These are phyloP conservation scores for Podaxis rugospora DNA, from an alignment of 768 basidiomycete species.

Conservation along the genomic window DNA sequence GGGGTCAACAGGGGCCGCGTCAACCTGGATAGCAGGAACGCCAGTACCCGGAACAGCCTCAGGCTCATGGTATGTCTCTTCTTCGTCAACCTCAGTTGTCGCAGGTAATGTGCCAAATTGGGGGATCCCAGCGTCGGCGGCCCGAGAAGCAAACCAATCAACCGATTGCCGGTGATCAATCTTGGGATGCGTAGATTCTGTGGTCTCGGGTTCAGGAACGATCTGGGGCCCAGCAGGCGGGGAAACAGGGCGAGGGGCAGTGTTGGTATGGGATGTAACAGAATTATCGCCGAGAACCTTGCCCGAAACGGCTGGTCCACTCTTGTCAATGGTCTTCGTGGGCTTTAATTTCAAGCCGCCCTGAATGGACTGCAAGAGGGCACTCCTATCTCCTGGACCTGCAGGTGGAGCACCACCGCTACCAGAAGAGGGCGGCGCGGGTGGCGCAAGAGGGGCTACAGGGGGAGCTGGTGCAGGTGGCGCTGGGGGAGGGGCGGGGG, in stretches of 20 bases:
- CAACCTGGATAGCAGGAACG: slow-evolving; percentile 57
- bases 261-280: slow-evolving; percentile 66
- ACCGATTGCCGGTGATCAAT: slow-evolving; percentile 69
- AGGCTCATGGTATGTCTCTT: slow-evolving; percentile 15
- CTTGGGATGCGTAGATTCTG: slow-evolving; percentile 17
- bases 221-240: slow-evolving; percentile 30
- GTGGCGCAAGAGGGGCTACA: slow-evolving; percentile 22
- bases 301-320: slow-evolving; percentile 64
- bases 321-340: slow-evolving; percentile 81
- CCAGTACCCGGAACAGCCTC: slow-evolving; percentile 35
- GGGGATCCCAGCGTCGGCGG: slow-evolving; percentile 56
- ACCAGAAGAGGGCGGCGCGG: slow-evolving; percentile 24
- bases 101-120: slow-evolving; percentile 38
- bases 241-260: slow-evolving; percentile 37
- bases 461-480: slow-evolving; percentile 25
- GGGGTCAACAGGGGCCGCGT: slow-evolving; percentile 37
- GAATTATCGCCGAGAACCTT: slow-evolving; percentile 71
- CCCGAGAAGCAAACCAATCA: slow-evolving; percentile 88
- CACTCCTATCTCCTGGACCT: slow-evolving; percentile 49
- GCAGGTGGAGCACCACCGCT: slow-evolving; percentile 22
- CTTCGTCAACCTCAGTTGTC: slow-evolving; percentile 60
- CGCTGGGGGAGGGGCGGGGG: slow-evolving; percentile 26
- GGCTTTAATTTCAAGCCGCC: slow-evolving; percentile 67
- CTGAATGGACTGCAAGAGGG: slow-evolving; percentile 78
- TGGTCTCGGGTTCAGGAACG: slow-evolving; percentile 24